These are phyloP conservation scores for Taiwanofungus camphoratus DNA, from an alignment of 1,284 basidiomycete genomes.

Conservation along the genomic window DNA sequence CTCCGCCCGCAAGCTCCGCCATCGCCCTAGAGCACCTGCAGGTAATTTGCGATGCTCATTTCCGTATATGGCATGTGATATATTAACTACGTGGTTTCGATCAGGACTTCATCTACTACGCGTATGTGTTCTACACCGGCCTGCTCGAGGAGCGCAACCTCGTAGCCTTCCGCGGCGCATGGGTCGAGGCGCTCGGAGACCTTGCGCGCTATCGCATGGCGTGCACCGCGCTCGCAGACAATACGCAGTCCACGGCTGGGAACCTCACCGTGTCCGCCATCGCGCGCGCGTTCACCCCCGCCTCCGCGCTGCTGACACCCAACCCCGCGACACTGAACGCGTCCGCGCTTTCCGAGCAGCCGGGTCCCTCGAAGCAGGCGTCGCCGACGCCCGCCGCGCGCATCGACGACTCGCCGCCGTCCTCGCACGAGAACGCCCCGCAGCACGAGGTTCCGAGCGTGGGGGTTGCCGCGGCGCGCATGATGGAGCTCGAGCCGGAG, in stretches of 20 bases:
- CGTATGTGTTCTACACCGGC: conserved; percentile 90
- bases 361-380: conserved; percentile 14
- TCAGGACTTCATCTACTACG: conserved; percentile 84
- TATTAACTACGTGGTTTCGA: neutral
- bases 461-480: conserved; percentile 80
- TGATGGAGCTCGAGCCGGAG: conserved; percentile 86
- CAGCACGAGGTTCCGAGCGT: conserved; percentile 55
- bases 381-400: conserved; percentile 37
- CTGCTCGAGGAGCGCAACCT: conserved; percentile 82
- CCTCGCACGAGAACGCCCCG: conserved; percentile 16
- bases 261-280: conserved; percentile 39
- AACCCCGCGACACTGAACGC: conserved; percentile 21
- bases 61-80: conserved; percentile 1
- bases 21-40: conserved; percentile 32
- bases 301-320: conserved; percentile 22
- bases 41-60: conserved; percentile 13
- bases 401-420: conserved; percentile 55
- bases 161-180: conserved; percentile 68
- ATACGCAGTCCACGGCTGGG: conserved; percentile 31
- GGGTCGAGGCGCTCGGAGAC: conserved; percentile 96
- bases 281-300: conserved; percentile 20
- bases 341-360: conserved; percentile 38
- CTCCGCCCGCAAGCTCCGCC: conserved; percentile 74
- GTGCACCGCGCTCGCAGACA: conserved; percentile 68
- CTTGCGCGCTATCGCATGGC: conserved; percentile 93